Evolutionary conservation across 1,284 basidiomycete genomes (phyloP), one percentile per base, ranked within the genome.

Genomic region (Bondarzewia mesenterica): DNA sequence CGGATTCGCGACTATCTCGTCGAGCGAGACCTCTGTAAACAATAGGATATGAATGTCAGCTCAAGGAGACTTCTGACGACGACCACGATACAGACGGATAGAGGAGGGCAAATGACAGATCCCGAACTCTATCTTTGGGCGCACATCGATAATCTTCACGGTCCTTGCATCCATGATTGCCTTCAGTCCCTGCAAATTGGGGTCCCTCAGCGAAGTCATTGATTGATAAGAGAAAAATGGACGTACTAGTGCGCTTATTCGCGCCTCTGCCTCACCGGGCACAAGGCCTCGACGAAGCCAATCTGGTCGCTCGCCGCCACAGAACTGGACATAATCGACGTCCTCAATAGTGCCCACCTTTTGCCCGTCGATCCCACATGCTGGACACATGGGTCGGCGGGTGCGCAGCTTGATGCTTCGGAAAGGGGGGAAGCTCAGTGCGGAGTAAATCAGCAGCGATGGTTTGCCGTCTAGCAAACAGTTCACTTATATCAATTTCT

Each of bases 91-190:
- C 85, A 58, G 54, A 95, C 93, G 93, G 47, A 66, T 74, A 4
- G 90, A 91, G 1, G 70, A 71, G 3, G 85, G 82, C 20, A 98
- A 63, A 47, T 81, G 78, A 54, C 92, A 93, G 37, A 99, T 97
- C 0, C 82, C 85, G 62, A 84, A 98, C 64, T 98, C 94, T 0
- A 78, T 78, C 27, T 69, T 65, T 1, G 90, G 79, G 15, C 96
- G 77, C 5, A 96, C 93, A 57, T 99, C 96, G 15, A 99, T 69
- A 7, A 97, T 60, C 1, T 62, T 60, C 2, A 67, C 57, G n/a
- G 59, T 52, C 26, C 61, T 52, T 21, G 55, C 55, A 7, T 66
- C 54, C 2, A 82, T 51, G 15, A 63, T 57, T 44, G 62, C 57
- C 49, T 70, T 67, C 23, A 81, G 63, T 38, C 76, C 75, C 79